Evolutionary conservation across 2,329 filamentous ascomycete genomes (phyloP), one percentile per base, ranked within the genome.

Genomic region (Aureobasidium sp.): DNA sequence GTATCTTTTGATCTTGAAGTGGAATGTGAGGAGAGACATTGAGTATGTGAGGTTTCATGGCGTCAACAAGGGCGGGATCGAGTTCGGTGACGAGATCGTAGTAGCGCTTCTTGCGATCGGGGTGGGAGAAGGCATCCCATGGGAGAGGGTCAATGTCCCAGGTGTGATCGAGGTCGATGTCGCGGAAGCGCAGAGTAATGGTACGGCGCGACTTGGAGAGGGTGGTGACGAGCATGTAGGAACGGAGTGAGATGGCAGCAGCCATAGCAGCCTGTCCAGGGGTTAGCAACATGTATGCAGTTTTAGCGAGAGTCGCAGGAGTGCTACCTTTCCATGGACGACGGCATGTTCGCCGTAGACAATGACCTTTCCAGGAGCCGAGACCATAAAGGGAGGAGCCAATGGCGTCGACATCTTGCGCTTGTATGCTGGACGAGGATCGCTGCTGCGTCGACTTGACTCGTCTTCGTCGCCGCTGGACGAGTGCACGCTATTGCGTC

Each of bases 301-400:
- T 44, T 11, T 2, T 36, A 31, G 29, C 20, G n/a, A 15, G 31
- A 48, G 20, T 45, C 37, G 41, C 22, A 25, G 25, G 27, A 41
- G 68, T 77, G 25, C 62, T 78, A 90, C 89, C 84, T 97, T 97
- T 72, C 92, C 92, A 72, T 99, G 86, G 22, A 99, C 94, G n/a
- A 97, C 94, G 2, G 94, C 89, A 78, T 99, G 94, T 75, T 99
- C 94, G 67, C 94, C 94, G 77, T 93, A 97, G 59, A 97, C 90
- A 74, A 99, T 99, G 72, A 97, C 94, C 75, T 99, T 99, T 66
- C 93, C 95, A 0, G 94, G 94, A 2, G 95, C 93, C 17, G 94
- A 97, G 62, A 97, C 92, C 90, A 99, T 96, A 74, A 99, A 99
- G 64, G 92, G 44, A 42, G 62, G 62, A 15, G 62, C 62, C 34